Base-by-base conservation (phyloP, 192 early-diverging fungal species). In the Umbelopsis sp. region DNA sequence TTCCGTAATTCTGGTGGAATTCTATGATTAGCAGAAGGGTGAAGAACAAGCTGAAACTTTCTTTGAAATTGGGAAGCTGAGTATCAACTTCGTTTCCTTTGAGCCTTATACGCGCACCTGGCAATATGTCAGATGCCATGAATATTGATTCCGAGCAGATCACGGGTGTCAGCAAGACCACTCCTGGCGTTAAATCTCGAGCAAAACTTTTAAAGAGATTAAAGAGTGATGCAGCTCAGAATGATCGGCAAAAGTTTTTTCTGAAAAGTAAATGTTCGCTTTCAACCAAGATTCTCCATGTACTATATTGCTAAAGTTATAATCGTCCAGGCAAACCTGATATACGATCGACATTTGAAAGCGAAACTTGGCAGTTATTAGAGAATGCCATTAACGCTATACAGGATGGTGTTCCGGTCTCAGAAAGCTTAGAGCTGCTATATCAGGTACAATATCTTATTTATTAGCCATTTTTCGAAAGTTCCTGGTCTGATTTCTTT, bases 91-190 rank as follows among this genome's bases (percentile, higher is more conserved):
- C 14, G 16, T 62, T 34, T 62, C 56, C 56, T 62, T 29, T 6
- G 31, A 20, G 31, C 56, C 16, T 17, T 5, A 34, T 31, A 26
- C 31, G 56, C 26, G 24, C 4, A 5, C 5, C 26, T 34, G 56
- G 31, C 21, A 62, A 32, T 26, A 62, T 62, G 56, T 4, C 56
- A 11, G 56, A 62, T 62, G 56, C 56, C 0, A 62, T 62, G 56
- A 62, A 62, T 32, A 62, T 62, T 6, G 56, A 62, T 62, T 62
- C 29, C 56, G 56, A 62, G 31, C 29, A 62, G 29, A 29, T 32
- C 17, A 20, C 5, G 14, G 31, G 56, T 17, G 31, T 20, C 7
- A 62, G 31, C 20, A 62, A 62, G 56, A 5, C 56, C 2, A 32
- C 26, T 20, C 11, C 56, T 31, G 56, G 56, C 31, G 20, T 62